Evolutionary conservation across 1,139 yeast genomes (phyloP), one percentile per base, ranked within the genome.

Genomic region (Wickerhamomyces sp.): DNA sequence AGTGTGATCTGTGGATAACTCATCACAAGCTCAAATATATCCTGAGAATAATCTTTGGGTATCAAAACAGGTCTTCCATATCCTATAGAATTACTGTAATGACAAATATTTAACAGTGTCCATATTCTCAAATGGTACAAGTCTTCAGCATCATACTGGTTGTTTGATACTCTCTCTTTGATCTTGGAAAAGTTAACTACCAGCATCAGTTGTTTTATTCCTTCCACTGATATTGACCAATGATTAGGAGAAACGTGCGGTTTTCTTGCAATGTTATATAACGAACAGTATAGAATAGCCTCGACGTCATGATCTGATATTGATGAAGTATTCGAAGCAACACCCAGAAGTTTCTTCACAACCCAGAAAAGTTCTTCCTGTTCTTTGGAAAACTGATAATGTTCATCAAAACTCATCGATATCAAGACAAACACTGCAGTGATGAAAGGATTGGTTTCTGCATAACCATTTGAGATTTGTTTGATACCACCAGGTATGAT

Each of bases 261-360:
- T 42, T 72, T 73, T 46, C 78, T 61, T 0, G 78, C 72, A 32
- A 74, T 67, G 45, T 72, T 71, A 49, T 72, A 76, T 55, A 72
- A 56, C 15, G 76, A 65, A 40, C 76, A 63, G 48, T 75, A 76
- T 20, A 75, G 51, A 16, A 76, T 63, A 0, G 78, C 79, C 48
- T 76, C 82, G 31, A 74, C 67, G 46, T 76, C 81, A 51, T 72
- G 76, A 44, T 72, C 77, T 7, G 70, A 70, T 24, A 76, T 51
- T n/a, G 74, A 73, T 34, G 67, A 68, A 4, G 76, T 69, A 13
- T 74, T 61, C 26, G 71, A 50, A 2, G 76, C 73, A 35, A 67
- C 64, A 2, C 77, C 70, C 13, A 74, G 47, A 15, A 75, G 57
- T 26, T 65, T 59, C 31, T 71, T 68, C 0, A 76, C 74, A 10